Evolutionary conservation across 2,329 filamentous ascomycete genomes (phyloP), one percentile per base, ranked within the genome.

Genomic region (Hypocreales sp.): DNA sequence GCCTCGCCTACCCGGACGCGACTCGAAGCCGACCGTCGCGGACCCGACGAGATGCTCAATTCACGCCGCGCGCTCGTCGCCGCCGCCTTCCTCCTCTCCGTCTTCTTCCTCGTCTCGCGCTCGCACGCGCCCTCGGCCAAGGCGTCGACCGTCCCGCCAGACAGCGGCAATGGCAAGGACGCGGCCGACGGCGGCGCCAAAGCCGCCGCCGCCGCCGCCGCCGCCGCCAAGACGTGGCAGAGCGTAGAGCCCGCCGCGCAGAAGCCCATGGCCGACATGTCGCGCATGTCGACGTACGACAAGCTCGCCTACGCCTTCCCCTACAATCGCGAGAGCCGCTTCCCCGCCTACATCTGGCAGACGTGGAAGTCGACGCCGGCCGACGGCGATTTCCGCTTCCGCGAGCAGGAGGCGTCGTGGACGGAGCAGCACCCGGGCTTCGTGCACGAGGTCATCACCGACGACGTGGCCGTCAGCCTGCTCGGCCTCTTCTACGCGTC

Each of bases 311-410:
- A 92, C 59, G 80, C 92, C 41, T 95, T 90, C 53, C 83, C 86
- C 13, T 98, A 95, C 62, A 80, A 93, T 45, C 65, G 87, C 35
- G 73, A 84, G 45, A 55, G 64, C 40, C 92, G 87, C 51, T 95
- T 95, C 51, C 90, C 90, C 4, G 86, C 84, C 31, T 95, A 93
- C 60, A 92, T 98, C 47, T 98, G 90, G 90, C 90, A 98, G 63
- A 98, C 90, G 10, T 98, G 90, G 90, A 94, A 92, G 53, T 77
- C 72, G 45, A 80, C 73, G 1, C 86, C 87, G 0, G 68, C 75
- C 2, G 79, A 82, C 14, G 64, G 71, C 27, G 65, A 80, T 35
- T 98, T 98, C 47, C 56, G 62, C 13, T 86, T 93, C 47, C 75
- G 86, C 35, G 72, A 79, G 25, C 67, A 83, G 33, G 90, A 95